Base-by-base conservation (phyloP, 371 early-diverging fungal genomes). In the Dinochytrium kinnereticum region DNA sequence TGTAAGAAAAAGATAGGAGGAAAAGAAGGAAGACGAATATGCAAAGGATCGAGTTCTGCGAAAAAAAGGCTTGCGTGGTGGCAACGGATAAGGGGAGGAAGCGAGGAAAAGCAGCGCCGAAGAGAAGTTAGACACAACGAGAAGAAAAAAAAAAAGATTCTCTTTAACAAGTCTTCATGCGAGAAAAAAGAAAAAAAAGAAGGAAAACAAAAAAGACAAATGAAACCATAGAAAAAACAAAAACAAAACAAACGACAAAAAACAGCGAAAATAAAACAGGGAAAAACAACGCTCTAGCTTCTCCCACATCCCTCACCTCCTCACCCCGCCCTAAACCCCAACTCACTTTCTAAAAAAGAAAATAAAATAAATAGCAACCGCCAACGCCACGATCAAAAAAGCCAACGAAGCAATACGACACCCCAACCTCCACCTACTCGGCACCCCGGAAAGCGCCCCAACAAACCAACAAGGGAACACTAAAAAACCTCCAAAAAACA, bases 401-500 rank as follows among this genome's bases (percentile, higher is more conserved):
- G 36, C 3, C 30, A 61, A 30, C 61, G 61, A 61, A 13, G 61
- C 24, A 37, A 61, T 34, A 3, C 61, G 31, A 37, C 61, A 61
- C 34, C 30, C 36, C 59, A n/a, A 36, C 44, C 59, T 55, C 70
- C 70, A 70, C 44, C 34, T 37, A 7, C 59, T 38, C 61, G 39
- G 59, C 37, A 44, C 37, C 7, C n/a, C n/a, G 39, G 51, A 51
- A 36, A 51, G 26, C 24, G 44, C 57, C 17, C 59, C 59, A 3
- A 70, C 70, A 31, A 70, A 38, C 70, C 70, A 70, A 36, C 70
- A 70, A 64, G 70, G 70, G 44, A 70, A 70, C 30, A 55, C n/a
- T 7, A 70, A 24, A 36, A 70, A 70, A 2, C 70, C 70, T 5
- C 36, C 37, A n/a, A 70, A 40, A 59, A 70, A 70, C 70, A 70